These are phyloP conservation scores for Prunus yedoensis DNA, from an alignment of 331 rosid genomes.

Conservation along the genomic window DNA sequence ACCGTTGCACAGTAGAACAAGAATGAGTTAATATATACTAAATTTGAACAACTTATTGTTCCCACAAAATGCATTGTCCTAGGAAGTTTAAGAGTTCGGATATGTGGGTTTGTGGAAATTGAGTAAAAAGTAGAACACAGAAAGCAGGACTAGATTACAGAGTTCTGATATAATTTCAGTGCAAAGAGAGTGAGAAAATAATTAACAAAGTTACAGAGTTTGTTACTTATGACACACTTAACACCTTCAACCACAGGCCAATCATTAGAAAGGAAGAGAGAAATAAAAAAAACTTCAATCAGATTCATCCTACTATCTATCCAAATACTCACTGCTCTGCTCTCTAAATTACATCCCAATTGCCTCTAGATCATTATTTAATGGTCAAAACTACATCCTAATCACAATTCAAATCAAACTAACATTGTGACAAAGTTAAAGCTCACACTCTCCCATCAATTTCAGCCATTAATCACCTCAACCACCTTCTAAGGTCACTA, in stretches of 20 bases:
- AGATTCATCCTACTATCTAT: constrained; percentile 7
- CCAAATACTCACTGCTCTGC: constrained; percentile 30
- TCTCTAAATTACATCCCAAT: constrained; percentile 38
- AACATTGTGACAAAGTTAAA: constrained; percentile 24
- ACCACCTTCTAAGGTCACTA: constrained; percentile 80
- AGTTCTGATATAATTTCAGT: neutral
- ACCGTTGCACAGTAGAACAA: no score
- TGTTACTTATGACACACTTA: constrained; percentile 11
- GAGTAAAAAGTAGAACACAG: no score
- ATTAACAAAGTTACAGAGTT: neutral
- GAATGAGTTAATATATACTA: no score
- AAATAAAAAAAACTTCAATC: constrained; percentile 8
- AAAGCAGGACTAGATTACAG: neutral
- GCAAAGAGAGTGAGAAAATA: neutral
- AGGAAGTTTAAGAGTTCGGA: no score
- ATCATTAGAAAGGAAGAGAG: constrained; percentile 16
- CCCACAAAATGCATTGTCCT: no score
- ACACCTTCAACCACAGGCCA: constrained; percentile 25
- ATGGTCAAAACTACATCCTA: constrained; percentile 24
- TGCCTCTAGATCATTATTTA: constrained; percentile 18
- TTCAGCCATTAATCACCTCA: constrained; percentile 45
- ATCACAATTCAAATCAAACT: constrained; percentile 7
- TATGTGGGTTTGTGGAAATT: no score
- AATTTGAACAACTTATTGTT: no score
- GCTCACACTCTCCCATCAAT: constrained; percentile 19